These are phyloP conservation scores for Phoma sp. DNA, from an alignment of 2,329 filamentous ascomycete species.

Conservation along the genomic window DNA sequence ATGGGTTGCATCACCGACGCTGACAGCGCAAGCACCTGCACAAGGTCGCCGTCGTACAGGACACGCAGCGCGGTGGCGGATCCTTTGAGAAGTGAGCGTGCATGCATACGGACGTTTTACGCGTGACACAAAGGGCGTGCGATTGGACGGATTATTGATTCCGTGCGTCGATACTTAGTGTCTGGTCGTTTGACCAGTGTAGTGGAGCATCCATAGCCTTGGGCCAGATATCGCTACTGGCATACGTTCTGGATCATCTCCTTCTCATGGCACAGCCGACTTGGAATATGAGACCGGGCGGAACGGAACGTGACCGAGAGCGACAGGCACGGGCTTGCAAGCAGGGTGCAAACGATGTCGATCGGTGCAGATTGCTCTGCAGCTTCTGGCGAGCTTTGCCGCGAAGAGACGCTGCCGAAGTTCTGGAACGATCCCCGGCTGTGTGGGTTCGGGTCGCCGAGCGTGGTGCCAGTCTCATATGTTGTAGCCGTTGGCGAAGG, in stretches of 20 bases:
- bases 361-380: slow-evolving; percentile 18
- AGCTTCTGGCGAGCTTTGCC: slow-evolving; percentile 8
- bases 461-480: slow-evolving; percentile 1
- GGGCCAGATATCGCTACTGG: background rate
- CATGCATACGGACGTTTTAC: slow-evolving; percentile 9
- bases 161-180: slow-evolving; percentile 7
- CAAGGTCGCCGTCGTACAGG: slow-evolving; percentile 9
- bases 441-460: slow-evolving; percentile 17
- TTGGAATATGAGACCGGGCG: slow-evolving; percentile 13
- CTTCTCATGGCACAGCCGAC: slow-evolving; percentile 1
- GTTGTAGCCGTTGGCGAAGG: background rate
- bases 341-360: slow-evolving; percentile 10
- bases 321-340: slow-evolving; percentile 12
- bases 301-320: slow-evolving; percentile 19
- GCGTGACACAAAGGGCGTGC: slow-evolving; percentile 5
- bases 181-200: background rate
- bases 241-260: slow-evolving; percentile 1
- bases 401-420: slow-evolving; percentile 12
- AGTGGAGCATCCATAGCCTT: background rate
- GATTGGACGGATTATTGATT: slow-evolving; percentile 13
- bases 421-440: slow-evolving; percentile 13
- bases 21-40: slow-evolving; percentile 6
- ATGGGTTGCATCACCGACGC: slow-evolving; percentile 12
- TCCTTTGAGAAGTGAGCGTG: slow-evolving; percentile 1
- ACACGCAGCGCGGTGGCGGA: slow-evolving; percentile 11